These are phyloP conservation scores for Biscogniauxia marginata DNA, from an alignment of 2,329 filamentous ascomycete species.

Conservation along the genomic window DNA sequence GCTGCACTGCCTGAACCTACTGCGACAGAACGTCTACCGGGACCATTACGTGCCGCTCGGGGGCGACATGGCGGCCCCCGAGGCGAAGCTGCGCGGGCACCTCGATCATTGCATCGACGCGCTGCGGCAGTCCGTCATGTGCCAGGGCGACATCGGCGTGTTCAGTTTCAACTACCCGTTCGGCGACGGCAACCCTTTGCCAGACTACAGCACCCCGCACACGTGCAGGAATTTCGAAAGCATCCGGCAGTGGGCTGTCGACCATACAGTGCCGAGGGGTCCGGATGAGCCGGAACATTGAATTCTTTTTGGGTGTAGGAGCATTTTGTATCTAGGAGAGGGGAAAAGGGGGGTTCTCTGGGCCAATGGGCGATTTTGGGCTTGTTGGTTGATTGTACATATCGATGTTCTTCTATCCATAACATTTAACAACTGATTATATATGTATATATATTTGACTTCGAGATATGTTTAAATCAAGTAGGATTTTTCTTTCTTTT, in stretches of 20 bases:
- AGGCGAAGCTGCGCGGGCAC: constrained; percentile 43
- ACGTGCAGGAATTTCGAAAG: constrained; percentile 54
- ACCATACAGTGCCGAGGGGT: constrained; percentile 43
- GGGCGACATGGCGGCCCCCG: constrained; percentile 46
- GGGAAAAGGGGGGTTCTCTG: too few relatives aligned
- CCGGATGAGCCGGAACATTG: constrained; percentile 33
- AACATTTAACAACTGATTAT: too few relatives aligned
- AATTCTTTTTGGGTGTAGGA: too few relatives aligned
- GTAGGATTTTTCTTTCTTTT: too few relatives aligned
- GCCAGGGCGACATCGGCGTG: constrained; percentile 53
- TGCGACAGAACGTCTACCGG: constrained; percentile 47
- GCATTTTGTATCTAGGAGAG: too few relatives aligned
- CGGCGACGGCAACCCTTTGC: constrained; percentile 49
- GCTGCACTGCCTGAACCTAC: constrained; percentile 50
- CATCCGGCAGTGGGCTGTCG: constrained; percentile 50
- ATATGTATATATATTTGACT: too few relatives aligned
- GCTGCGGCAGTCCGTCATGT: constrained; percentile 52
- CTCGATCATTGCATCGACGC: constrained; percentile 56
- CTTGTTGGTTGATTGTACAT: too few relatives aligned
- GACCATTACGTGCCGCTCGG: constrained; percentile 47
- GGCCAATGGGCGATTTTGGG: too few relatives aligned
- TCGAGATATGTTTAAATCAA: too few relatives aligned
- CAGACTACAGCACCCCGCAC: constrained; percentile 53
- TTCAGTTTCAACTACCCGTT: constrained; percentile 54
- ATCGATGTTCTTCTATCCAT: too few relatives aligned